Base-by-base conservation (phyloP, 2,329 filamentous ascomycete species). In the Pseudogymnoascus sp. region DNA sequence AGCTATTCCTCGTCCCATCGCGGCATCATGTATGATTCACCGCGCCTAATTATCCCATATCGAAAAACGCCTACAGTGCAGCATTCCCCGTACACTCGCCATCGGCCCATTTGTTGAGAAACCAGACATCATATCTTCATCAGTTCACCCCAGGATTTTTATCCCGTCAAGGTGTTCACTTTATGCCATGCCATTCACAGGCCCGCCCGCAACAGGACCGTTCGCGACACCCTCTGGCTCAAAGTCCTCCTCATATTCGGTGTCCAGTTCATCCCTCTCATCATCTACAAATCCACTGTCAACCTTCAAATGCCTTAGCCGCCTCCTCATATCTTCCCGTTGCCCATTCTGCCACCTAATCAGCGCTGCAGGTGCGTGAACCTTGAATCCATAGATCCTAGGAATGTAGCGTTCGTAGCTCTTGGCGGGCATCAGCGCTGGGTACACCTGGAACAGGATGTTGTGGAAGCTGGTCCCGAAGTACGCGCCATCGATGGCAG, bases 381-480 rank as follows among this genome's bases (percentile, higher is more conserved):
- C 92, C 72, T 91, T 91, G 82, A 99, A 99, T 36, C 95, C 95
- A 75, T 95, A 99, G 65, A 96, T 89, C 64, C 90, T 86, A 23
- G 95, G 95, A 63, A 93, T 85, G 77, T 97, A 97, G 68, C 95
- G 86, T 67, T 91, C 87, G 66, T 87, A 82, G 69, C 86, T 91
- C 82, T 97, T 99, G 68, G 86, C 81, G 2, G 95, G 95, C 61
- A 96, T 86, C 69, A 99, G 83, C 23, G 90, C 87, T 5, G 95
- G 93, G 75, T 97, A 97, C 63, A 99, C 95, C 76, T 99, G 95
- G 81, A 99, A 97, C 66, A 99, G 86, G 77, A 99, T 97, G 78
- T 97, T 97, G 82, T 97, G 93, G 82, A 99, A 99, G 2, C 91
- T 96, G 59, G 93, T 93, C 69, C 95, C 95, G 70, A 99, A 99